A percentile compares a stretch with the other conserved stretches of the same genome.
phyloP scores from a whole-genome alignment of 1,284 basidiomycete species.

The Irpex rosettiformis region DNA sequence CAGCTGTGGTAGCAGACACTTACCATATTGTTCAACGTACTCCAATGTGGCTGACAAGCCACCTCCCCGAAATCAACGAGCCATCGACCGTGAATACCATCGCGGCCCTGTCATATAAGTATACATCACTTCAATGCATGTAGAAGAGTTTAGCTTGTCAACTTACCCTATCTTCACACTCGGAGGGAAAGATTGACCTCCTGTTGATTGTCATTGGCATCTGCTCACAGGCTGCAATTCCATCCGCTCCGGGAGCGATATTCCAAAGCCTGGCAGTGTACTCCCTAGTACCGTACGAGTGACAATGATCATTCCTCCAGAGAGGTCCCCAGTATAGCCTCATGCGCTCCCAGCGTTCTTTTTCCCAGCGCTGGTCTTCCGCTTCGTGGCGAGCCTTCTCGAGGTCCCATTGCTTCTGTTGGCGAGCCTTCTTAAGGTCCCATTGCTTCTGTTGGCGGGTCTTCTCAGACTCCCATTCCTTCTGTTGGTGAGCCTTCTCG shows the following conservation, averaged over 20 bases:
- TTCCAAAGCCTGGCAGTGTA: constrained; percentile 1
- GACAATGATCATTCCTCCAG: background rate
- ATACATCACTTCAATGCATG: background rate
- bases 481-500: constrained; percentile 3
- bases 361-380: constrained; percentile 14
- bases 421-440: constrained; percentile 6
- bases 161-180: constrained; percentile 2
- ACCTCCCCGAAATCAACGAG: constrained; percentile 19
- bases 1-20: background rate
- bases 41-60: constrained; percentile 21
- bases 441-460: constrained; percentile 3
- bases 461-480: constrained; percentile 10
- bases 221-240: background rate
- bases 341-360: constrained; percentile 13
- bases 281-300: constrained; percentile 3
- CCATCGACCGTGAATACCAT: constrained; percentile 20
- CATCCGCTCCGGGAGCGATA: constrained; percentile 1
- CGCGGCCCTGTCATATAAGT: constrained; percentile 4
- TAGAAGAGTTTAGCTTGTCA: too few relatives aligned
- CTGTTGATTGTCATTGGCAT: constrained; percentile 4
- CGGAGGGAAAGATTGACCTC: background rate
- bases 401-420: constrained; percentile 7
- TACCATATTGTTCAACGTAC: constrained; percentile 13
- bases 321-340: background rate
- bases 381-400: constrained; percentile 6